Evolutionary conservation across 352 stramenopile species (phyloP), one percentile per base, ranked within the genome.

Genomic region (Plasmopara halstedii): DNA sequence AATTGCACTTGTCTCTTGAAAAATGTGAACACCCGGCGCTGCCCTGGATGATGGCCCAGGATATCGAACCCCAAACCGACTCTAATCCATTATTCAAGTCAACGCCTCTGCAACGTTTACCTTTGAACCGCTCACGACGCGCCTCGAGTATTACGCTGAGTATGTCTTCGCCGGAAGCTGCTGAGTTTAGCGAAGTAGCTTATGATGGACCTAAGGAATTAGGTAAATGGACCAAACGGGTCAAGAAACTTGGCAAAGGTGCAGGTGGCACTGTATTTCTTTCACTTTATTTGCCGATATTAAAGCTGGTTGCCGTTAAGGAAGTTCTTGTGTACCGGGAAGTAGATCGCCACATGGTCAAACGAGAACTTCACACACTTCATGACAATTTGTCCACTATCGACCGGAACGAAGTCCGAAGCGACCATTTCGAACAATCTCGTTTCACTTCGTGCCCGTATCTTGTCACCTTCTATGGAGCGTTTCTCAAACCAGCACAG

Each of bases 381-480:
- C 86, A 96, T 38, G 69, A 78, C 10, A 95, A 95, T 32, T 53
- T 95, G 4, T 50, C 80, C 6, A 62, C 73, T 6, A 73, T 95
- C 22, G 67, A 29, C 11, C 25, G 25, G 3, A 10, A 29, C 11
- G 25, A 29, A 6, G 7, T 29, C 6, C 25, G 25, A 11, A 29
- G 21, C 6, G n/a, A 49, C n/a, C 46, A 40, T 1, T 58, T 66
- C 13, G 45, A 54, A 10, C 40, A 18, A 17, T 15, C 25, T 11
- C n/a, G 26, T 4, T 34, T 14, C 6, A 29, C 35, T 3, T 43
- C 53, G 3, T 89, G 84, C 50, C 84, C 81, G 6, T 91, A 88
- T 43, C 64, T 95, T 3, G 82, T 96, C n/a, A 64, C 67, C 2
- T 96, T 96, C 53, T 91, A 94, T 40, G 86, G 88, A 14, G 87